Conservation (phyloP, 2,329 filamentous ascomycete species). For the Lecanicillium sp. region DNA sequence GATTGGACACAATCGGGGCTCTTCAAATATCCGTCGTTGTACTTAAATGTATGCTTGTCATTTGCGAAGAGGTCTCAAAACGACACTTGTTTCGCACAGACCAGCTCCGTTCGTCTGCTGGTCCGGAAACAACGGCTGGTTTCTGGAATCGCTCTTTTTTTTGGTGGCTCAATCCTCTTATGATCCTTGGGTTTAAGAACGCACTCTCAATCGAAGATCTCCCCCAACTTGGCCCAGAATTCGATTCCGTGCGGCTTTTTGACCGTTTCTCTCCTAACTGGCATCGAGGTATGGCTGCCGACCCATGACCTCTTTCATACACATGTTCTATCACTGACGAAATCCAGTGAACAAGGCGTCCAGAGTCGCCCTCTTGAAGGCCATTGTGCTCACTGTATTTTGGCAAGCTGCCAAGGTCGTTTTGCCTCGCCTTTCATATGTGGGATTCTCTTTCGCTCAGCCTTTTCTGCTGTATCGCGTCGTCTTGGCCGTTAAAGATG, state of each 20-base stretch:
- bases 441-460: not conserved
- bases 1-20: conserved; percentile 19
- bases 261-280: not conserved
- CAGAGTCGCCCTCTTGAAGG: not conserved
- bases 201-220: not conserved
- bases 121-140: not conserved
- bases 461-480: not conserved
- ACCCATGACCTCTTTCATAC: not conserved
- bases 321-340: not conserved
- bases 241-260: not conserved
- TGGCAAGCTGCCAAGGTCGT: not conserved
- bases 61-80: conserved; percentile 28
- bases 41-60: conserved; percentile 23
- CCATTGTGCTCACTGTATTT: not conserved
- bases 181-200: not conserved
- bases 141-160: conserved; percentile 2
- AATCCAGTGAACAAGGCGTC: not conserved
- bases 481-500: not conserved
- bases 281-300: not conserved
- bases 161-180: not conserved
- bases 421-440: not conserved
- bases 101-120: not conserved
- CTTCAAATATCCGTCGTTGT: conserved; percentile 22
- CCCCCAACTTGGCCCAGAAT: not conserved
- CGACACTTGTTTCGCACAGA: not conserved